Evolutionary conservation across 441 rosid species (phyloP), one percentile per base, ranked within the genome.

Genomic region (Mallotus japonicus): DNA sequence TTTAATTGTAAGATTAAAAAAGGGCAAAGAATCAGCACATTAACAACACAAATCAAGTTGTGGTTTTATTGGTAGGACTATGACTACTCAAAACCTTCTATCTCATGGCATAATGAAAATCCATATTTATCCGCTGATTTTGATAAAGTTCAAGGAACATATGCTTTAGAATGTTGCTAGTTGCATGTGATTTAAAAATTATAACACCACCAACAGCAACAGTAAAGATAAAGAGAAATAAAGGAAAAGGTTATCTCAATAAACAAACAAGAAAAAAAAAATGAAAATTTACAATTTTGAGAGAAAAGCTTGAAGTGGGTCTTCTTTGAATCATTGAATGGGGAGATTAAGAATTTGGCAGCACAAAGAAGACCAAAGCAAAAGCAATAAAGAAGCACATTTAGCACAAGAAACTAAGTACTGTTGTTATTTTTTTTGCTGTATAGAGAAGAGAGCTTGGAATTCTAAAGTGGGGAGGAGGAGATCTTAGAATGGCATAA

Each of bases 361-460:
- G 79, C 71, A 3, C 77, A 74, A 79, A 73, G 76, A 72, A 68
- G 72, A 65, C 51, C 54, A 70, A 75, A 74, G 73, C 74, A 83
- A 66, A 84, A 82, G 87, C 82, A n/a, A 80, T 62, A 85, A 87
- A 88, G 86, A 85, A 86, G 75, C 77, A 74, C 76, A 86, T 76
- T 72, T 73, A 78, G 87, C 85, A 75, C 85, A 85, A 82, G 86
- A 79, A 88, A 82, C 85, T 81, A 80, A 76, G 81, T 69, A 74
- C 40, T 73, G 72, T 76, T 73, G 81, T 24, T 78, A 14, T 66
- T 6, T n/a, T 66, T 82, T 79, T 85, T 73, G 84, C 65, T 82
- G 84, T 86, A 83, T 87, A 73, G 89, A 83, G 85, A 88, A 81
- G 73, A 77, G 94, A 86, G 92, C 87, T 87, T 83, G 79, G 87